phyloP scores from a whole-genome alignment of 768 basidiomycete species.

The Clavulina sp. region DNA sequence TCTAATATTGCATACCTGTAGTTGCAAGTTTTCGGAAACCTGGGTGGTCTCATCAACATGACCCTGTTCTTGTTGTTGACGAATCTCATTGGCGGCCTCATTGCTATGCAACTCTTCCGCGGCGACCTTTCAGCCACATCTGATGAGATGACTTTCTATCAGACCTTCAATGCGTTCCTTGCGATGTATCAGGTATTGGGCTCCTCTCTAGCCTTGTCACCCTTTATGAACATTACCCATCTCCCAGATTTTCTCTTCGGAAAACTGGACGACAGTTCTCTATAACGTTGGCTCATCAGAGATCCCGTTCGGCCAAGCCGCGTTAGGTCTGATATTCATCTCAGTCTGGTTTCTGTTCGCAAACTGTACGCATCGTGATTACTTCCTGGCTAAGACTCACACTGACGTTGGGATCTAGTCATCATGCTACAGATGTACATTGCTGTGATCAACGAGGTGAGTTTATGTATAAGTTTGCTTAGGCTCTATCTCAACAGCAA shows the following conservation, averaged over 20 bases:
- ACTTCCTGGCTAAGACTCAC: not conserved
- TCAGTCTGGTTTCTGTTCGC: conserved; percentile 78
- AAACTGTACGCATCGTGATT: conserved; percentile 47
- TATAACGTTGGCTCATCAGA: conserved; percentile 49
- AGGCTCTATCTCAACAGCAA: not conserved
- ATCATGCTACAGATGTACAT: conserved; percentile 92
- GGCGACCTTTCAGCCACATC: conserved; percentile 44
- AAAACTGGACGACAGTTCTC: conserved; percentile 79
- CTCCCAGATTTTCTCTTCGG: conserved; percentile 66
- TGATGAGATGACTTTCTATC: conserved; percentile 52
- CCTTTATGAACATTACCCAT: not conserved
- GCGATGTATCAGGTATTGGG: conserved; percentile 46
- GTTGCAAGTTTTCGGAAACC: conserved; percentile 81
- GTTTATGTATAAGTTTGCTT: not conserved
- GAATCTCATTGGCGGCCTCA: conserved; percentile 70
- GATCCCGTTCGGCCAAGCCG: conserved; percentile 43
- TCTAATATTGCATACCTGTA: conserved; percentile 17
- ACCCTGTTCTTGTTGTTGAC: conserved; percentile 73
- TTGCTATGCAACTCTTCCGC: conserved; percentile 68
- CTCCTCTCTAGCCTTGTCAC: not conserved
- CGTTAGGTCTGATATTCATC: conserved; percentile 55
- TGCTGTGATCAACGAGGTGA: conserved; percentile 76
- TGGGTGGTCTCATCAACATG: conserved; percentile 86
- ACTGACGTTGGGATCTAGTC: conserved; percentile 28
- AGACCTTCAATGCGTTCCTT: conserved; percentile 71